Evolutionary conservation across 1,284 basidiomycete species (phyloP).

Genomic region (Microbotryum silenes-acaulis): DNA sequence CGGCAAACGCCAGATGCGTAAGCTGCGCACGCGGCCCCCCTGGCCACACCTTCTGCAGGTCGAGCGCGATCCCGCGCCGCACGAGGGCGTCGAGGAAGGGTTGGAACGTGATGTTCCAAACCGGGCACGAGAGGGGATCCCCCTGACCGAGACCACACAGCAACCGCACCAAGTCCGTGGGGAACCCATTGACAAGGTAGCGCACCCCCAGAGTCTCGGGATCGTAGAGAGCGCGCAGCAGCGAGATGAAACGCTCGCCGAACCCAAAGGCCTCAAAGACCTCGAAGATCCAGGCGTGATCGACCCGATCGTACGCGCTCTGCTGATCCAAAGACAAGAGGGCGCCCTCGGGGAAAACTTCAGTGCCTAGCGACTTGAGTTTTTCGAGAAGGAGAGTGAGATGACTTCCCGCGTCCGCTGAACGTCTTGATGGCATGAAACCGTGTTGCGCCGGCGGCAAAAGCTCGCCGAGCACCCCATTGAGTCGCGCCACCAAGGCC

Average conservation of each 20-base stretch:
- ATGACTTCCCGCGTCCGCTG: not conserved
- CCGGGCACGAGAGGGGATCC: slow-evolving; percentile 2
- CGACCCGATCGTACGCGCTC: slow-evolving; percentile 2
- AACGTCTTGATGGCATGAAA: not conserved
- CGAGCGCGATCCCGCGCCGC: not conserved
- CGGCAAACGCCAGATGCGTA: slow-evolving; percentile 5
- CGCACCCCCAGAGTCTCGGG: not conserved
- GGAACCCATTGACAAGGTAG: slow-evolving; percentile 8
- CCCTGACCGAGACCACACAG: slow-evolving; percentile 5
- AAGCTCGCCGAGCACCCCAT: not conserved
- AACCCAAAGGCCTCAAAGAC: slow-evolving; percentile 1
- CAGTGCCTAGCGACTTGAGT: not conserved
- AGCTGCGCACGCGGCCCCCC: not conserved
- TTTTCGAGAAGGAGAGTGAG: slow-evolving; percentile 1
- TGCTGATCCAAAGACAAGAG: slow-evolving; percentile 1
- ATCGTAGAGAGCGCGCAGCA: slow-evolving; percentile 3
- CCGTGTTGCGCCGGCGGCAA: slow-evolving; percentile 2
- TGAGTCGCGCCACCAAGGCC: not conserved
- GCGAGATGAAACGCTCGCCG: not conserved
- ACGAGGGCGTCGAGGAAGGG: slow-evolving; percentile 9
- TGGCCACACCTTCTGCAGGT: too few species aligned
- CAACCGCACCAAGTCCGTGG: not conserved
- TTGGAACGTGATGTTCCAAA: slow-evolving; percentile 5
- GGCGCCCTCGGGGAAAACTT: not conserved
- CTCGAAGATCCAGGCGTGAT: slow-evolving; percentile 5